Percentiles rank a stretch among this genome's conserved stretches.
Evolutionary conservation across 2,329 filamentous ascomycete genomes (phyloP).

Genomic region (Aureobasidium sp.): DNA sequence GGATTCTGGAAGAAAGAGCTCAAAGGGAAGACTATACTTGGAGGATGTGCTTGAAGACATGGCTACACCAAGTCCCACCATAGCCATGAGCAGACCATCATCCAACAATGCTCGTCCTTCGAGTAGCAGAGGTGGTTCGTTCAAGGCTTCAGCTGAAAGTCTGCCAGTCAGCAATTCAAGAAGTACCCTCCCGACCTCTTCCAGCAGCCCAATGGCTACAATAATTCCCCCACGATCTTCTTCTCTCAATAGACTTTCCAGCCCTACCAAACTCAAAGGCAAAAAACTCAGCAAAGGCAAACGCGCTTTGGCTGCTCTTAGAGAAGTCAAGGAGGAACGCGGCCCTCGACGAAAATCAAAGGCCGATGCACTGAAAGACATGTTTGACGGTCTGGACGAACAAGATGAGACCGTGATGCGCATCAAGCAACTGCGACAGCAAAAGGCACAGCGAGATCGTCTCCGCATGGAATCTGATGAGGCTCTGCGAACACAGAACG

Average conservation of each 20-base stretch:
- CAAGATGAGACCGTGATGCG: constrained; percentile 49
- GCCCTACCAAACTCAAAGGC: not conserved
- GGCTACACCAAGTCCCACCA: not conserved
- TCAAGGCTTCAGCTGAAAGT: not conserved
- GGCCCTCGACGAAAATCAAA: constrained; percentile 23
- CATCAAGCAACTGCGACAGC: constrained; percentile 52
- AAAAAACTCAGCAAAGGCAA: constrained; percentile 12
- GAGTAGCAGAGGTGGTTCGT: not conserved
- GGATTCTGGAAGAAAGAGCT: constrained; percentile 21
- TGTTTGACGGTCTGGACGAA: constrained; percentile 29
- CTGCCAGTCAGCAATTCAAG: not conserved
- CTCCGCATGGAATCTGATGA: constrained; percentile 29
- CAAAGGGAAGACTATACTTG: constrained; percentile 28
- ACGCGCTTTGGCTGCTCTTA: constrained; percentile 22
- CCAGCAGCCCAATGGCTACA: not conserved
- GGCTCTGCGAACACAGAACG: constrained; percentile 6
- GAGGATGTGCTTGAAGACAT: constrained; percentile 21
- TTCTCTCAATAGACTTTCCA: constrained; percentile 5
- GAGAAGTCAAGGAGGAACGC: constrained; percentile 15
- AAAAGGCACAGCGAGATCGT: constrained; percentile 43
- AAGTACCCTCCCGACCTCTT: not conserved
- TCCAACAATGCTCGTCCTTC: not conserved
- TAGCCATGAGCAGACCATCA: not conserved
- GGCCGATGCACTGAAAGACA: constrained; percentile 17
- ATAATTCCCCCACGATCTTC: constrained; percentile 2